Conservation (phyloP, 768 basidiomycete genomes). For the Clavulina sp. region DNA sequence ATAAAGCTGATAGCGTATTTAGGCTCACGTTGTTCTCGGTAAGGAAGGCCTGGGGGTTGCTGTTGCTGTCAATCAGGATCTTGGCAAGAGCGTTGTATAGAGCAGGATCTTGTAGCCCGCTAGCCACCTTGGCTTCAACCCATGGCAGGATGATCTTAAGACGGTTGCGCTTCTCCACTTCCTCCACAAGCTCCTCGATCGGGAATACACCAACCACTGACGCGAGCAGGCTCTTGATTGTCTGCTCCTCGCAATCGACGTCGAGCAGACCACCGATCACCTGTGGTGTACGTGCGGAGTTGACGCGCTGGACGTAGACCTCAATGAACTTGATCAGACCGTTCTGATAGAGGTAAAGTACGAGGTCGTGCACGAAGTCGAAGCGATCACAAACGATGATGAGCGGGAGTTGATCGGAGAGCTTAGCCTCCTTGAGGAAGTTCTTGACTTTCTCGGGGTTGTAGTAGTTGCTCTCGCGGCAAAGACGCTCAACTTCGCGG, state of each 20-base stretch:
- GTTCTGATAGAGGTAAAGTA: constrained; percentile 96
- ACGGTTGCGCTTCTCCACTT: constrained; percentile 91
- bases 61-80: constrained; percentile 97
- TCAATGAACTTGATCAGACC: constrained; percentile 94
- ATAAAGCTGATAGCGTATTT: not conserved
- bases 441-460: constrained; percentile 99
- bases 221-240: constrained; percentile 84
- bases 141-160: constrained; percentile 94
- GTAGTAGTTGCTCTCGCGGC: constrained; percentile 91
- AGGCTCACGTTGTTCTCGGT: constrained; percentile 85
- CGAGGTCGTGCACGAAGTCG: constrained; percentile 98
- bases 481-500: constrained; percentile 96
- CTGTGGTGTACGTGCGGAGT: constrained; percentile 91
- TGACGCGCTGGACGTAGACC: constrained; percentile 98
- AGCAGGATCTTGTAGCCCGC: constrained; percentile 85
- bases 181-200: constrained; percentile 91
- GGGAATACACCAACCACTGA: constrained; percentile 96
- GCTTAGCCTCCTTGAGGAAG: constrained; percentile 97
- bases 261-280: constrained; percentile 93
- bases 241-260: constrained; percentile 92
- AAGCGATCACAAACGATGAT: constrained; percentile 99
- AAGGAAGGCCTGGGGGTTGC: constrained; percentile 92
- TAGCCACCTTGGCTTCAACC: constrained; percentile 84
- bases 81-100: constrained; percentile 97
- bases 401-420: constrained; percentile 88